A percentile compares a stretch with the other conserved stretches of the same genome.
Conservation (phyloP, 2,329 filamentous ascomycete species). For the Thielaviopsis euricoi region DNA sequence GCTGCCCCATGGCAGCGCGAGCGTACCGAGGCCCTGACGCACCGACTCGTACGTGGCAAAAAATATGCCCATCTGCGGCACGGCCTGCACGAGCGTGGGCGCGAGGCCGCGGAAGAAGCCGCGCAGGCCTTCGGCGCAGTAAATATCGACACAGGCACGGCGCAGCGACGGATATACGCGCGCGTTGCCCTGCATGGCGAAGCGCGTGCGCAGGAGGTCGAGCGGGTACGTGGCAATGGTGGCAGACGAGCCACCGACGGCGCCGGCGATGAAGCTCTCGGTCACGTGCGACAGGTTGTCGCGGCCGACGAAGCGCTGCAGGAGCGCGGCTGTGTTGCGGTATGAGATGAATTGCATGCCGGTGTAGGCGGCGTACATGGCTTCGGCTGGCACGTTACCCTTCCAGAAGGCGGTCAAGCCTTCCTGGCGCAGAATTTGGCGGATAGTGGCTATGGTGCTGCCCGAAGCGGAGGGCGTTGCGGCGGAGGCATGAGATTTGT, state of each 20-base stretch:
- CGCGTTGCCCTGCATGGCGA: slow-evolving; percentile 79
- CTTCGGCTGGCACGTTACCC: slow-evolving; percentile 88
- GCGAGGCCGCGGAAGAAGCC: slow-evolving; percentile 83
- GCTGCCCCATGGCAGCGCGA: slow-evolving; percentile 52
- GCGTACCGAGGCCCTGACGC: slow-evolving; percentile 37
- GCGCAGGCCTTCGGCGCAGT: slow-evolving; percentile 50
- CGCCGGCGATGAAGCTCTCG: slow-evolving; percentile 72
- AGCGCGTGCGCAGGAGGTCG: slow-evolving; percentile 81
- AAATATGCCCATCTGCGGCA: slow-evolving; percentile 95
- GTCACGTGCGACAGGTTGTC: slow-evolving; percentile 42
- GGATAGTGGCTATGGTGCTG: slow-evolving; percentile 60
- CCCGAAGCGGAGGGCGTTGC: slow-evolving; percentile 35
- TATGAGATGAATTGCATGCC: slow-evolving; percentile 84
- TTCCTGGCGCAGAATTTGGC: slow-evolving; percentile 62
- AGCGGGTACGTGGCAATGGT: slow-evolving; percentile 81
- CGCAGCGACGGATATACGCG: slow-evolving; percentile 62
- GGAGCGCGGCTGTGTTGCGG: slow-evolving; percentile 51
- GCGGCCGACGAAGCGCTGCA: slow-evolving; percentile 32
- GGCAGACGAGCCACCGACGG: slow-evolving; percentile 63
- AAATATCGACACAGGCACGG: slow-evolving; percentile 56
- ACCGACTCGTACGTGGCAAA: slow-evolving; percentile 78
- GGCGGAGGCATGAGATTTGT: neutral
- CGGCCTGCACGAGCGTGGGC: slow-evolving; percentile 71
- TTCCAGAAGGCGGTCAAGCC: slow-evolving; percentile 87
- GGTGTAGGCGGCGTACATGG: slow-evolving; percentile 85